Conservation (phyloP, 805 yeast species). For the Metschnikowia drakensbergensis region DNA sequence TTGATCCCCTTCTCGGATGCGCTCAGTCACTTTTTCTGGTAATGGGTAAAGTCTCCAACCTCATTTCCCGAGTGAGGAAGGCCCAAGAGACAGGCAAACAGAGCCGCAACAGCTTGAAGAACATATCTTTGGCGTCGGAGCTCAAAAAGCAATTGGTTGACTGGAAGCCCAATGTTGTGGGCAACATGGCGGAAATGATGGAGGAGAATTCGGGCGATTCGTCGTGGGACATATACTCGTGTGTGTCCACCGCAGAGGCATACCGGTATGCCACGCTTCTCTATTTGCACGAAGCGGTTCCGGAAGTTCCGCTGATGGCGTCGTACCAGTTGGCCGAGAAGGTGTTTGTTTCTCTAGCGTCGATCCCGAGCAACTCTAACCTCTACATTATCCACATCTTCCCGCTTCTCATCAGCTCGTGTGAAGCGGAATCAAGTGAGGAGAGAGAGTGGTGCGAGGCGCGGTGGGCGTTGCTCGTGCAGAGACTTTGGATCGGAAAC, state of each 20-base stretch:
- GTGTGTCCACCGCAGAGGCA: conserved; percentile 68
- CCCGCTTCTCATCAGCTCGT: conserved; percentile 61
- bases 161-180: conserved; percentile 52
- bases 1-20: conserved; percentile 67
- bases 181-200: conserved; percentile 34
- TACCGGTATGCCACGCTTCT: conserved; percentile 57
- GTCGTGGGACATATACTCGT: conserved; percentile 53
- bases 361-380: conserved; percentile 57
- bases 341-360: conserved; percentile 55
- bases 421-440: conserved; percentile 57
- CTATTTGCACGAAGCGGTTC: conserved; percentile 67
- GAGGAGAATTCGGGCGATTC: conserved; percentile 16
- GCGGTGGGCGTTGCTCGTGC: conserved; percentile 53
- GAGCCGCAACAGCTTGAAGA: conserved; percentile 38
- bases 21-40: conserved; percentile 61
- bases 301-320: conserved; percentile 56
- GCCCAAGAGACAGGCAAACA: conserved; percentile 20
- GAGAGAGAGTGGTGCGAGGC: conserved; percentile 60
- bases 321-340: conserved; percentile 58
- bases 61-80: conserved; percentile 48
- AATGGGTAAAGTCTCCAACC: conserved; percentile 58
- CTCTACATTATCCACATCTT: conserved; percentile 59
- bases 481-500: conserved; percentile 62
- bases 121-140: conserved; percentile 53
- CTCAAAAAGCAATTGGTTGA: conserved; percentile 48